Percentiles rank a stretch among this genome's conserved stretches.
These are phyloP conservation scores for Paraglomus occultum DNA, from an alignment of 192 early-diverging fungal genomes.

Conservation along the genomic window DNA sequence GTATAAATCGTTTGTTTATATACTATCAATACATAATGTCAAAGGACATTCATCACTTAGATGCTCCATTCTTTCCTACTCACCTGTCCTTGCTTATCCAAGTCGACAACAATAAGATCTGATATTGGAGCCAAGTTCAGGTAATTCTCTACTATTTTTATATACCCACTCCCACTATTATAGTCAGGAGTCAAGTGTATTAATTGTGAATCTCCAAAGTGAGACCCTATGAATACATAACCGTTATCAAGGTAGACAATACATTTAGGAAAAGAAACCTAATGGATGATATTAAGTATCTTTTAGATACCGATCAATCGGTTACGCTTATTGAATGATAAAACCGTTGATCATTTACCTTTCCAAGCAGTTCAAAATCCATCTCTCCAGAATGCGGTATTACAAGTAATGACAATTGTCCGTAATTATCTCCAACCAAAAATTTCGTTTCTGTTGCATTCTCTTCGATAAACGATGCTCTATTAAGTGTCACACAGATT, in stretches of 20 bases:
- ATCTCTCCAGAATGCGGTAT: conserved; percentile 35
- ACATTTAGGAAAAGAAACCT: conserved; percentile 52
- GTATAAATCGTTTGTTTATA: too few relatives aligned
- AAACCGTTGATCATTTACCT: conserved; percentile 37
- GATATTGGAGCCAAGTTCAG: conserved; percentile 79
- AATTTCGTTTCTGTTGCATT: too few relatives aligned
- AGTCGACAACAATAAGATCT: conserved; percentile 84
- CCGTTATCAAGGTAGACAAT: conserved; percentile 69
- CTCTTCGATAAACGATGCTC: too few relatives aligned
- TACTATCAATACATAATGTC: conserved; percentile 15
- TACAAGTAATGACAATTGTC: conserved; percentile 60
- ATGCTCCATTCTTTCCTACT: too few relatives aligned
- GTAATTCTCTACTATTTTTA: conserved; percentile 62
- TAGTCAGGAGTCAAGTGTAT: conserved; percentile 56
- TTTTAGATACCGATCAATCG: conserved; percentile 32
- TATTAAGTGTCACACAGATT: too few relatives aligned
- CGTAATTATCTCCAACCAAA: conserved; percentile 69
- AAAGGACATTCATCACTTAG: neutral
- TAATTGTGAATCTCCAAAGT: conserved; percentile 81
- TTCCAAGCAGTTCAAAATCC: conserved; percentile 49
- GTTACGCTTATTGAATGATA: neutral
- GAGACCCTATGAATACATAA: conserved; percentile 80
- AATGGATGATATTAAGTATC: conserved; percentile 45
- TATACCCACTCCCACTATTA: conserved; percentile 44
- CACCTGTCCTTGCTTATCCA: conserved; percentile 62